Evolutionary conservation across 2,329 filamentous ascomycete species (phyloP).

Genomic region (Leptographium flavum): DNA sequence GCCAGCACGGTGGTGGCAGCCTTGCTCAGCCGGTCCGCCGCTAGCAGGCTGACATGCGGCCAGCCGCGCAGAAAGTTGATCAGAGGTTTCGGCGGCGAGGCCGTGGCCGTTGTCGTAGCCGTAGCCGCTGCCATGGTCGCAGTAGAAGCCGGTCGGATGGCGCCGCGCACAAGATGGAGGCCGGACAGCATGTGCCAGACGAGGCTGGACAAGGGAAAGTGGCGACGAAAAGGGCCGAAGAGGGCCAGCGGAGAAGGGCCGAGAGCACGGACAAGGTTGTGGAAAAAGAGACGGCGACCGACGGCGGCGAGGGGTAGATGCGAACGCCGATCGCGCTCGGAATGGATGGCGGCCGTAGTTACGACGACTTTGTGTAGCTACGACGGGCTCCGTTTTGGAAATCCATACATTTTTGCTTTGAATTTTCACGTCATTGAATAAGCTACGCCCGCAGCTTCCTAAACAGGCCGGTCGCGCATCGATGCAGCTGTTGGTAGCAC

Average conservation of each 20-base stretch:
- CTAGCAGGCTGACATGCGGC: conserved; percentile 50
- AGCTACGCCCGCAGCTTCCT: not conserved
- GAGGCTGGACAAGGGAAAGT: not conserved
- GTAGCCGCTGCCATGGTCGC: not conserved
- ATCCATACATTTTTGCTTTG: not conserved
- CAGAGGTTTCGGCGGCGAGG: conserved; percentile 16
- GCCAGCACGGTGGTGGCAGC: conserved; percentile 50
- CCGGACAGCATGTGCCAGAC: too few relatives aligned
- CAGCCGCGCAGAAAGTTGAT: conserved; percentile 58
- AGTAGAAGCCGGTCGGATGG: not conserved
- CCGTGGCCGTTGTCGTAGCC: not conserved
- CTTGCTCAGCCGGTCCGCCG: conserved; percentile 43
- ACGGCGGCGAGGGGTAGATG: too few relatives aligned
- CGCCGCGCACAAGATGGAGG: not conserved
- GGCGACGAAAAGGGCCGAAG: not conserved
- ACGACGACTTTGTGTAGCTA: too few relatives aligned
- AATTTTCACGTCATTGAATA: too few relatives aligned
- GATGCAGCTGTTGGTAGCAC: not conserved
- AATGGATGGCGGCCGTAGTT: not conserved
- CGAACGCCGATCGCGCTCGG: not conserved
- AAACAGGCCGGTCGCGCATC: too few relatives aligned
- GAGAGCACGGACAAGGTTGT: too few relatives aligned
- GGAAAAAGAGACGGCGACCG: too few relatives aligned
- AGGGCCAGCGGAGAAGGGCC: not conserved
- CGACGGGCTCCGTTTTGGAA: too few relatives aligned